Conservation (phyloP, 345 rosid genomes). For the Bruguiera gymnorhiza region DNA sequence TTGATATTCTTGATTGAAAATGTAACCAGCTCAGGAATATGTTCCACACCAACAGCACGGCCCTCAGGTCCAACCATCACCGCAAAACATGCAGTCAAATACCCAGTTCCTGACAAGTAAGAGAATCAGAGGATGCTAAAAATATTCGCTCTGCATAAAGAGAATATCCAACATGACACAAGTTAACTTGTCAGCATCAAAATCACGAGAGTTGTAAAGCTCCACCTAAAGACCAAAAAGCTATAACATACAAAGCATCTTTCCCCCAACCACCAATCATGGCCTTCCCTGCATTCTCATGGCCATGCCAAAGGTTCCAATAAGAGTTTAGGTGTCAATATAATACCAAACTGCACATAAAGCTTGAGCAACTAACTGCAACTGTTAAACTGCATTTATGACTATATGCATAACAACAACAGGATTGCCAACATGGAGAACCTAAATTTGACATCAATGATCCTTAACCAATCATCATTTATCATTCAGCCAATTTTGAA, state of each 20-base stretch:
- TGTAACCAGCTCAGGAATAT: slow-evolving; percentile 74
- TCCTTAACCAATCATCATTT: too few species aligned
- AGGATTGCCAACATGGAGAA: too few species aligned
- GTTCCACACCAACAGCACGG: slow-evolving; percentile 85
- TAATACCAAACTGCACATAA: not conserved
- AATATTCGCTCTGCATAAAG: not conserved
- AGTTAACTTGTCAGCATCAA: not conserved
- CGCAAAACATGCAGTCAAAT: slow-evolving; percentile 91
- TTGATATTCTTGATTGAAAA: slow-evolving; percentile 63
- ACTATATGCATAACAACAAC: too few species aligned
- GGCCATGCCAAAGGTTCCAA: too few species aligned
- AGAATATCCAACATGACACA: not conserved
- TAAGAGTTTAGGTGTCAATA: too few species aligned
- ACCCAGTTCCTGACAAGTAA: slow-evolving; percentile 69
- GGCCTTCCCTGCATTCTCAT: too few species aligned
- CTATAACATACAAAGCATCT: not conserved
- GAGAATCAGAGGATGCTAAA: not conserved
- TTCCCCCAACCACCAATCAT: too few species aligned
- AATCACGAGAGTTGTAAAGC: not conserved
- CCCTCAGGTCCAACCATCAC: slow-evolving; percentile 88
- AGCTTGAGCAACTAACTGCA: not conserved
- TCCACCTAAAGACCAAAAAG: not conserved
- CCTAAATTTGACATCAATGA: too few species aligned
- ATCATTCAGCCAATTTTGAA: not conserved
- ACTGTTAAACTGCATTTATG: not conserved